Evolutionary conservation across 1,284 basidiomycete species (phyloP).

Genomic region (Garcileccinum viscosum): DNA sequence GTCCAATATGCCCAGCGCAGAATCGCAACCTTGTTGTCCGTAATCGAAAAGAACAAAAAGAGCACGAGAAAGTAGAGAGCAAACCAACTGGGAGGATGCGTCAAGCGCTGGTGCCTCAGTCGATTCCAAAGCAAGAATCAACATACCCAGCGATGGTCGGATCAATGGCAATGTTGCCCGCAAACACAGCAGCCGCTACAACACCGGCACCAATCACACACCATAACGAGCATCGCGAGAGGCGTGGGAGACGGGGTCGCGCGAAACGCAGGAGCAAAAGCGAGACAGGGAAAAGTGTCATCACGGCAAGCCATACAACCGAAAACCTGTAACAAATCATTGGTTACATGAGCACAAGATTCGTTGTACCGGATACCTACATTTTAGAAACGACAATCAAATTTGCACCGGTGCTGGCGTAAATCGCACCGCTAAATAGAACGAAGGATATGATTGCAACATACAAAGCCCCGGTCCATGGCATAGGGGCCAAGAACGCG

Average conservation of each 20-base stretch:
- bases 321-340: conserved; percentile 51
- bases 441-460: conserved; percentile 60
- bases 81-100: conserved; percentile 58
- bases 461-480: conserved; percentile 59
- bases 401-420: conserved; percentile 61
- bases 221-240: conserved; percentile 45
- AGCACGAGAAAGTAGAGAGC: conserved; percentile 62
- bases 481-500: conserved; percentile 55
- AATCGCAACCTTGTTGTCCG: conserved; percentile 58
- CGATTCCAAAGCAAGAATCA: background rate
- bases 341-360: background rate
- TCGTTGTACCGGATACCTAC: conserved; percentile 35
- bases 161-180: conserved; percentile 66
- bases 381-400: conserved; percentile 63
- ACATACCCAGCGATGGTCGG: conserved; percentile 60
- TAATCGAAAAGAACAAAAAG: conserved; percentile 51
- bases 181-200: conserved; percentile 55
- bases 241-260: conserved; percentile 60
- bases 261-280: conserved; percentile 68
- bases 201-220: conserved; percentile 49
- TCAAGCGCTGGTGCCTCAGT: conserved; percentile 1
- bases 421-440: conserved; percentile 58
- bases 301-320: conserved; percentile 68
- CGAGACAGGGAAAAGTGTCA: conserved; percentile 68
- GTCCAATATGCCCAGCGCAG: conserved; percentile 63